phyloP scores from a whole-genome alignment of 768 basidiomycete species.

The Tremella mesenterica region DNA sequence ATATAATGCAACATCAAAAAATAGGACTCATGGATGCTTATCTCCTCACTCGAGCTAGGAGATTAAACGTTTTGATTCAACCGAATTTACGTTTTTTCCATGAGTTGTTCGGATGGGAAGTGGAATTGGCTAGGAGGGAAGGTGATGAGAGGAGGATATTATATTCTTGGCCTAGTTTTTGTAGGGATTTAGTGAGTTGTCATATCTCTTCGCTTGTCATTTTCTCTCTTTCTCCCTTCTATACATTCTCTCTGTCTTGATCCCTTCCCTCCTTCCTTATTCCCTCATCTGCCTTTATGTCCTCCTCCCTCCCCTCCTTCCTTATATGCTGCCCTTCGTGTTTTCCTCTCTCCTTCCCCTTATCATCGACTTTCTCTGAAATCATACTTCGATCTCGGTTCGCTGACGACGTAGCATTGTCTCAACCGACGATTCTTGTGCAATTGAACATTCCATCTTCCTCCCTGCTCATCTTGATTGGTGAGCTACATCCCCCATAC shows the following conservation, averaged over 20 bases:
- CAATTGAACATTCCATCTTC: conserved; percentile 14
- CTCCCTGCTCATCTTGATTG: background rate
- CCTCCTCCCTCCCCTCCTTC: too few relatives aligned
- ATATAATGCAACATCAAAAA: conserved; percentile 86
- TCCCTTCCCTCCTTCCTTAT: too few relatives aligned
- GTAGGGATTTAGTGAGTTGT: conserved; percentile 40
- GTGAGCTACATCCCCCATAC: too few relatives aligned
- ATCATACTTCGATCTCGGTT: too few relatives aligned
- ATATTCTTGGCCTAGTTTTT: conserved; percentile 42
- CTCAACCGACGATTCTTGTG: conserved; percentile 38
- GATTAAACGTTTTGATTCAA: conserved; percentile 82
- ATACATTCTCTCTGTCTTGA: too few relatives aligned
- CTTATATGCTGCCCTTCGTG: background rate
- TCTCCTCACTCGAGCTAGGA: conserved; percentile 77
- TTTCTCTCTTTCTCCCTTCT: too few relatives aligned
- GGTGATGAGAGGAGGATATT: conserved; percentile 23
- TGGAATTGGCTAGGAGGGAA: conserved; percentile 57
- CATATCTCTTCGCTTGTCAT: background rate
- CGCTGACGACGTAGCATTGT: conserved; percentile 23
- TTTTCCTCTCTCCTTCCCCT: too few relatives aligned
- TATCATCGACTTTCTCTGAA: too few relatives aligned
- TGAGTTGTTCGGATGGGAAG: conserved; percentile 90
- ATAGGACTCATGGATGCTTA: conserved; percentile 88
- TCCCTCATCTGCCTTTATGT: too few relatives aligned
- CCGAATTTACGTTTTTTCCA: conserved; percentile 94